A percentile compares a stretch with the other conserved stretches of the same genome.
phyloP scores from a whole-genome alignment of 805 yeast genomes.

The Lachancea cidri region DNA sequence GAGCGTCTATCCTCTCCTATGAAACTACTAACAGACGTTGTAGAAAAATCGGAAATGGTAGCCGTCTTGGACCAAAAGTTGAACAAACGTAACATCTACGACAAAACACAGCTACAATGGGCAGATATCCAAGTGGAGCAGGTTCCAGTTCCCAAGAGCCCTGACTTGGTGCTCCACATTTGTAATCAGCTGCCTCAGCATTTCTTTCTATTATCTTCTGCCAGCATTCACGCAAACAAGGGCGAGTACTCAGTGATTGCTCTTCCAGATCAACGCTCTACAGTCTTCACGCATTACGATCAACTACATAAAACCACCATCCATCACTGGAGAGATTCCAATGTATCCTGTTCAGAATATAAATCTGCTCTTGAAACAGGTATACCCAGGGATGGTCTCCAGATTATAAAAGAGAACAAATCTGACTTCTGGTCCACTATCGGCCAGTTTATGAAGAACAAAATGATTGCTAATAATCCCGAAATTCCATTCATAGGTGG shows the following conservation, averaged over 20 bases:
- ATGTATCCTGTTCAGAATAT: slow-evolving; percentile 9
- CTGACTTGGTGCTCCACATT: slow-evolving; percentile 39
- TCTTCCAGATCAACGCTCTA: slow-evolving; percentile 43
- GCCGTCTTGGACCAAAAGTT: slow-evolving; percentile 18
- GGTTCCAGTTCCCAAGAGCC: slow-evolving; percentile 11
- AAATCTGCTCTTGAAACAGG: not conserved
- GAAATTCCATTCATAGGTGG: slow-evolving; percentile 88
- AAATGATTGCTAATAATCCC: slow-evolving; percentile 14
- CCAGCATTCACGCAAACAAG: slow-evolving; percentile 40
- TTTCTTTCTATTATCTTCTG: slow-evolving; percentile 60
- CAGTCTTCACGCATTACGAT: slow-evolving; percentile 58
- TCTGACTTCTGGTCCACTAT: slow-evolving; percentile 26
- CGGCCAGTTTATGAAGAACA: slow-evolving; percentile 24
- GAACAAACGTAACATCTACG: slow-evolving; percentile 23
- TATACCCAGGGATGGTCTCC: slow-evolving; percentile 5
- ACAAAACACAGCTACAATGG: slow-evolving; percentile 5
- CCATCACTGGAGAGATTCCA: slow-evolving; percentile 27
- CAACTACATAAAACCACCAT: slow-evolving; percentile 34
- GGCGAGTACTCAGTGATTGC: slow-evolving; percentile 90
- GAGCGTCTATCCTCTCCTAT: not conserved
- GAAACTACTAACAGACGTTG: not conserved
- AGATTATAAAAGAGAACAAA: slow-evolving; percentile 20
- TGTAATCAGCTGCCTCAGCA: slow-evolving; percentile 41
- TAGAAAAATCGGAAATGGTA: slow-evolving; percentile 3
- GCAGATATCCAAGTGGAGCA: slow-evolving; percentile 9